Conservation (phyloP, 164 flowering plant genomes). For the Akebia trifoliata region DNA sequence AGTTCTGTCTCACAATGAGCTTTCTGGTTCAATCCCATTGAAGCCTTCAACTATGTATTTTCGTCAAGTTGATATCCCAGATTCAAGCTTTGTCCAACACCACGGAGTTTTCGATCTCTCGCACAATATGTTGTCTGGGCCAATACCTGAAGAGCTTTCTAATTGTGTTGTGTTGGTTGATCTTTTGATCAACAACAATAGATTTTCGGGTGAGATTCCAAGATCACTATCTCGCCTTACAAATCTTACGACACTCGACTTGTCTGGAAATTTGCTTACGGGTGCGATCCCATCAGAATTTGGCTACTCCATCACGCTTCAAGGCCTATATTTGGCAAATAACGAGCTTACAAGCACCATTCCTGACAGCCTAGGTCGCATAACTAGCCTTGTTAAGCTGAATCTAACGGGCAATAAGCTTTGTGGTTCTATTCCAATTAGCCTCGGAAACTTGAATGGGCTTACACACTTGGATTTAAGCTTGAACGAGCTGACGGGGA, state of each 20-base stretch:
- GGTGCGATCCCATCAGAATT: conserved; percentile 53
- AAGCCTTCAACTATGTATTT: conserved; percentile 43
- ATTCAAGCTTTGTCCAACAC: conserved; percentile 62
- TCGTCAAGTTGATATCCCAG: conserved; percentile 52
- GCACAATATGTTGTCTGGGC: conserved; percentile 52
- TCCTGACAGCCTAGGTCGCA: conserved; percentile 44
- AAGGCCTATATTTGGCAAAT: conserved; percentile 61
- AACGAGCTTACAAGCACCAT: conserved; percentile 52
- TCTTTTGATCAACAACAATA: conserved; percentile 51
- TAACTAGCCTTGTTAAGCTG: conserved; percentile 58
- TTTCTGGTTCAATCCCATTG: conserved; percentile 58
- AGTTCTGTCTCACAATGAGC: conserved; percentile 64
- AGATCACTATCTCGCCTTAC: conserved; percentile 40
- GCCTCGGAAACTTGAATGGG: conserved; percentile 48
- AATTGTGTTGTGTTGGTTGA: conserved; percentile 49
- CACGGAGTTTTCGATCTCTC: conserved; percentile 74
- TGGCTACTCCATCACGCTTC: conserved; percentile 41
- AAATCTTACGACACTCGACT: conserved; percentile 61
- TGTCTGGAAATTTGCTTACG: conserved; percentile 47
- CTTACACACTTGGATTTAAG: conserved; percentile 76
- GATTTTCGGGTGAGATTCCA: conserved; percentile 64
- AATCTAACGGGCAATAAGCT: conserved; percentile 58
- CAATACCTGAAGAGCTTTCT: conserved; percentile 65
- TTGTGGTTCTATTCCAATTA: conserved; percentile 50
- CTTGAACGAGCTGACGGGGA: conserved; percentile 46